A percentile compares a stretch with the other conserved stretches of the same genome.
Evolutionary conservation across 2,329 filamentous ascomycete genomes (phyloP).

Genomic region (Bimuria novae-zelandiae): DNA sequence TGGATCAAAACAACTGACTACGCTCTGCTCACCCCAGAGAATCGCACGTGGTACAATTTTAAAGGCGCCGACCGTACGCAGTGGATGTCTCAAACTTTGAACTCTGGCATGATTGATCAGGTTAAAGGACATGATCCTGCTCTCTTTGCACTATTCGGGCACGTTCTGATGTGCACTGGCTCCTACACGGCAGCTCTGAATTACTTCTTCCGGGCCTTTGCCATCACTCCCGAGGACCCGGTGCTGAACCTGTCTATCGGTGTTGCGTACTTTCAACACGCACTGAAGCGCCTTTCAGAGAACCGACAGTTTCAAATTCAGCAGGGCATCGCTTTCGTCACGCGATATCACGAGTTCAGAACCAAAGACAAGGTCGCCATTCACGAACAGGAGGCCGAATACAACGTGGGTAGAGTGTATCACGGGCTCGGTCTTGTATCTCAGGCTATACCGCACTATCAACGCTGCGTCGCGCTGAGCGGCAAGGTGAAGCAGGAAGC

Average conservation of each 20-base stretch:
- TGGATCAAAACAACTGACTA: slow-evolving; percentile 91
- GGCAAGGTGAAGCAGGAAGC: slow-evolving; percentile 45
- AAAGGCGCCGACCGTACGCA: slow-evolving; percentile 44
- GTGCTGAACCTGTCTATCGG: slow-evolving; percentile 82
- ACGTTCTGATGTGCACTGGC: slow-evolving; percentile 83
- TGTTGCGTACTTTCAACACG: slow-evolving; percentile 77
- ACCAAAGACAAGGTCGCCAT: slow-evolving; percentile 47
- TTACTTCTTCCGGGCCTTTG: slow-evolving; percentile 73
- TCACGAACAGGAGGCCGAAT: slow-evolving; percentile 75
- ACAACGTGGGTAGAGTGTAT: slow-evolving; percentile 77
- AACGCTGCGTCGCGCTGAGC: slow-evolving; percentile 59
- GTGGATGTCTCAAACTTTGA: slow-evolving; percentile 44
- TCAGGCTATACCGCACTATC: slow-evolving; percentile 75
- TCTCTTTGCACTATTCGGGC: slow-evolving; percentile 84
- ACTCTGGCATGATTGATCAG: slow-evolving; percentile 45
- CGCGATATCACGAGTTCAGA: slow-evolving; percentile 70
- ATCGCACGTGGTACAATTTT: slow-evolving; percentile 52
- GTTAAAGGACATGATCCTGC: slow-evolving; percentile 66
- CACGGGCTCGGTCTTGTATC: slow-evolving; percentile 75
- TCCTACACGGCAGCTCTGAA: slow-evolving; percentile 84
- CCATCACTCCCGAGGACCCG: slow-evolving; percentile 75
- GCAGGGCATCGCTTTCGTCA: slow-evolving; percentile 82
- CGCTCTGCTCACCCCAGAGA: slow-evolving; percentile 59
- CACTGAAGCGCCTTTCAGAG: slow-evolving; percentile 84
- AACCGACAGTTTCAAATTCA: slow-evolving; percentile 87